These are phyloP conservation scores for Hamamelis virginiana DNA, from an alignment of 164 flowering plant genomes.

Conservation along the genomic window DNA sequence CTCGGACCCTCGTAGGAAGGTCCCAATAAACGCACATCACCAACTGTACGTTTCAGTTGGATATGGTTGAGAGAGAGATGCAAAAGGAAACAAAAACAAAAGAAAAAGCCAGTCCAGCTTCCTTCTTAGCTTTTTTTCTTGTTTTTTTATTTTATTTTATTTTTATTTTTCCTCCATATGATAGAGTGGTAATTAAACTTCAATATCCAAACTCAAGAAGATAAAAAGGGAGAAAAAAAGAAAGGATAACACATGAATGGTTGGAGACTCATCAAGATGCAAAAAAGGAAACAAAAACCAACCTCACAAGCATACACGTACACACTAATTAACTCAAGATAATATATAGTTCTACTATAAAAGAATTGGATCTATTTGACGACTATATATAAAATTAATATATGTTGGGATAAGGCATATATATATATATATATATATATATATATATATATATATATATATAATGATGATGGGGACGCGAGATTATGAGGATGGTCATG, in stretches of 20 bases:
- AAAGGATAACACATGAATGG: neutral
- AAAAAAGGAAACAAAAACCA: no score
- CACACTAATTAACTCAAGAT: no score
- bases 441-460: no score
- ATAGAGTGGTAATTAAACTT: neutral
- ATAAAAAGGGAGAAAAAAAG: slow-evolving; percentile 2
- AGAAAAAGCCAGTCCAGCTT: slow-evolving; percentile 1
- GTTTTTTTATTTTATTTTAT: no score
- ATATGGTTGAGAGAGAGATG: neutral
- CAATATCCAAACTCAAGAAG: slow-evolving; percentile 7
- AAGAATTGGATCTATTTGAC: neutral
- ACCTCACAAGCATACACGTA: no score
- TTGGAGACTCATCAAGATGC: neutral
- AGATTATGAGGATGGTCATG: neutral
- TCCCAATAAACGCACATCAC: slow-evolving; percentile 27
- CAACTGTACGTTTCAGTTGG: slow-evolving; percentile 32
- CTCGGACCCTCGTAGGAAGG: slow-evolving; percentile 29
- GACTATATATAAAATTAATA: no score
- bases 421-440: no score
- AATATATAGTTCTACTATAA: neutral
- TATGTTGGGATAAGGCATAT: no score
- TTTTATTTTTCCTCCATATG: neutral
- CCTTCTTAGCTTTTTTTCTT: slow-evolving; percentile 8
- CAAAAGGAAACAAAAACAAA: neutral
- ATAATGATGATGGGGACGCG: neutral